Evolutionary conservation across 1,139 yeast genomes (phyloP).

Genomic region (Sugiyamaella grinbergsii): DNA sequence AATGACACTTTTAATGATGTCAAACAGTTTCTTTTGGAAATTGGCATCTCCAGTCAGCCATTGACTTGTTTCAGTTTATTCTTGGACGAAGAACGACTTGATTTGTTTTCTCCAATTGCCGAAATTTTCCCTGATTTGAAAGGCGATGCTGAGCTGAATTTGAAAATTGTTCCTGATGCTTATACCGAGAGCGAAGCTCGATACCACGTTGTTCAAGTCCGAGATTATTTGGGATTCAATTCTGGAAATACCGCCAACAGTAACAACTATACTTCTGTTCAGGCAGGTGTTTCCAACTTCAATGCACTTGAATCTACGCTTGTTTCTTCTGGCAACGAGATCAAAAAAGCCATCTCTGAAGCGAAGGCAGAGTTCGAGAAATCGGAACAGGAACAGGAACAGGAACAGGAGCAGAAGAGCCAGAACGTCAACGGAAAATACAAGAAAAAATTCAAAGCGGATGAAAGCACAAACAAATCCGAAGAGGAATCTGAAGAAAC

Average conservation of each 20-base stretch:
- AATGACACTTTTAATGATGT: slow-evolving; percentile 60
- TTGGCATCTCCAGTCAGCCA: slow-evolving; percentile 56
- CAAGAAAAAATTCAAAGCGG: slow-evolving; percentile 23
- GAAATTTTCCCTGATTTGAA: slow-evolving; percentile 28
- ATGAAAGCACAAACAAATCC: slow-evolving; percentile 9
- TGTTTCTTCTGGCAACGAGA: slow-evolving; percentile 29
- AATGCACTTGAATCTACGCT: slow-evolving; percentile 30
- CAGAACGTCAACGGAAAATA: slow-evolving; percentile 18
- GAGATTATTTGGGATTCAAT: slow-evolving; percentile 52
- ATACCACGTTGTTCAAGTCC: slow-evolving; percentile 50
- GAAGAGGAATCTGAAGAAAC: slow-evolving; percentile 14
- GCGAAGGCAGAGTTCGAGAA: slow-evolving; percentile 30
- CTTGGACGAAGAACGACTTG: slow-evolving; percentile 45
- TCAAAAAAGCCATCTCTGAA: slow-evolving; percentile 26
- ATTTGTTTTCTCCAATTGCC: slow-evolving; percentile 35
- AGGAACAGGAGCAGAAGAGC: slow-evolving; percentile 18
- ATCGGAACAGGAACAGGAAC: slow-evolving; percentile 15
- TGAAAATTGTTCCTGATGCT: slow-evolving; percentile 45
- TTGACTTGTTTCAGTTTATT: slow-evolving; percentile 61
- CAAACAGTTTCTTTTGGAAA: slow-evolving; percentile 56
- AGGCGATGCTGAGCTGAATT: slow-evolving; percentile 39
- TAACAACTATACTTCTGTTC: slow-evolving; percentile 30
- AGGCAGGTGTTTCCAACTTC: slow-evolving; percentile 48
- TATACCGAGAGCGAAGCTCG: slow-evolving; percentile 52
- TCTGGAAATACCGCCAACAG: slow-evolving; percentile 23